Conservation (phyloP, 345 rosid species). For the Ceriops tagal region DNA sequence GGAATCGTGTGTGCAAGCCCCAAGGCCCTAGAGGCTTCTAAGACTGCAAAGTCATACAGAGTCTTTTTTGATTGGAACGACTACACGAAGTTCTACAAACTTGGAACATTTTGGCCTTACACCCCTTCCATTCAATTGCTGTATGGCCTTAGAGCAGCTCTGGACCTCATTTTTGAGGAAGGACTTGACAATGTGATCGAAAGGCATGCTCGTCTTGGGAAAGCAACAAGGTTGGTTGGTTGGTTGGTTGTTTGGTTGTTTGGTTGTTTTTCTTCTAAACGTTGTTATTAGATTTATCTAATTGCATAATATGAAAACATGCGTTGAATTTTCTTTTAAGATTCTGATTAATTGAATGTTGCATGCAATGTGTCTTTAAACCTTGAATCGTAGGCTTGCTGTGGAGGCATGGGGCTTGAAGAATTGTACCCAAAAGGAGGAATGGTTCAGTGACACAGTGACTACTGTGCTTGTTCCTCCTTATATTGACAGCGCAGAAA, state of each 20-base stretch:
- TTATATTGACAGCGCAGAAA: slow-evolving; percentile 68
- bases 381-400: slow-evolving; percentile 58
- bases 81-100: slow-evolving; percentile 79
- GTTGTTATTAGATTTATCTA: not conserved
- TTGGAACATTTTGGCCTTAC: slow-evolving; percentile 94
- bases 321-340: no score
- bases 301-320: no score
- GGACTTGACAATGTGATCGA: slow-evolving; percentile 88
- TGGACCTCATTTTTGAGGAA: slow-evolving; percentile 92
- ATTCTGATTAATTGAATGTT: not conserved
- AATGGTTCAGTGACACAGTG: slow-evolving; percentile 96
- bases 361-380: not conserved
- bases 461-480: slow-evolving; percentile 93
- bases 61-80: slow-evolving; percentile 99
- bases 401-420: slow-evolving; percentile 99
- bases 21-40: slow-evolving; percentile 88
- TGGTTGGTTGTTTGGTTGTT: not conserved
- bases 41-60: slow-evolving; percentile 72
- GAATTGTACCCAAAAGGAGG: slow-evolving; percentile 95
- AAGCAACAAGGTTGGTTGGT: slow-evolving; percentile 69
- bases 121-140: slow-evolving; percentile 94
- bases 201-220: slow-evolving; percentile 82
- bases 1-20: slow-evolving; percentile 96
- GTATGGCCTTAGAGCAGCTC: slow-evolving; percentile 87
- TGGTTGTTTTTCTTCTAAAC: not conserved